Conservation (phyloP, 257 asterid species). For the Fraxinus anomala region DNA sequence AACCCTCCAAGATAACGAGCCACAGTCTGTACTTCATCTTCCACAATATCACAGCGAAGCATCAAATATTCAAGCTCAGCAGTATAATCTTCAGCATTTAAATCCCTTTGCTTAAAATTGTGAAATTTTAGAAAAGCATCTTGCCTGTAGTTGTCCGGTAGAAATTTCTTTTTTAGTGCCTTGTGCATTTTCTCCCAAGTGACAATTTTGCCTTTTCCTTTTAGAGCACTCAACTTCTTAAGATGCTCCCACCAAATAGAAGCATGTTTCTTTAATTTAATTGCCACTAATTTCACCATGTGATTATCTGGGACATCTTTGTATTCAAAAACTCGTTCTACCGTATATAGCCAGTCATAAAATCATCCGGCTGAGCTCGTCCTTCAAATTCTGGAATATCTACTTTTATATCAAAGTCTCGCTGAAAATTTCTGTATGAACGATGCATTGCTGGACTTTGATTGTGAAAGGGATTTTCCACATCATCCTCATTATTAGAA, state of each 20-base stretch:
- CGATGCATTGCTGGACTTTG: too few relatives aligned
- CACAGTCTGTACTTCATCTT: slow-evolving; percentile 15
- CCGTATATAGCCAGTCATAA: slow-evolving; percentile 1
- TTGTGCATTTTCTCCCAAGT: slow-evolving; percentile 3
- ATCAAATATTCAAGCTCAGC: not conserved
- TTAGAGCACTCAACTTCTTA: not conserved
- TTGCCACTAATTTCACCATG: slow-evolving; percentile 2
- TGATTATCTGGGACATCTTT: not conserved
- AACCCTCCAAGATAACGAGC: slow-evolving; percentile 14
- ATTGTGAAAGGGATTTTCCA: too few relatives aligned
- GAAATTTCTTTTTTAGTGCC: not conserved
- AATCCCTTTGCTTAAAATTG: not conserved
- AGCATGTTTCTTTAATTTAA: slow-evolving; percentile 10
- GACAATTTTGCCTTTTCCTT: not conserved
- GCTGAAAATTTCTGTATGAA: too few relatives aligned
- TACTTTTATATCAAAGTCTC: not conserved
- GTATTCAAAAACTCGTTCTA: not conserved
- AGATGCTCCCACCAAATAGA: slow-evolving; percentile 21
- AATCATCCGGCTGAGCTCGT: not conserved
- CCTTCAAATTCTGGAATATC: slow-evolving; percentile 10
- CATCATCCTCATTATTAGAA: too few relatives aligned
- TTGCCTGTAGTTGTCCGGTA: not conserved
- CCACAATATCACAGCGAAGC: slow-evolving; percentile 14
- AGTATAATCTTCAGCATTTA: not conserved
- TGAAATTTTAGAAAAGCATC: slow-evolving; percentile 17